Evolutionary conservation across 257 asterid species (phyloP).

Genomic region (Fraxinus anomala): DNA sequence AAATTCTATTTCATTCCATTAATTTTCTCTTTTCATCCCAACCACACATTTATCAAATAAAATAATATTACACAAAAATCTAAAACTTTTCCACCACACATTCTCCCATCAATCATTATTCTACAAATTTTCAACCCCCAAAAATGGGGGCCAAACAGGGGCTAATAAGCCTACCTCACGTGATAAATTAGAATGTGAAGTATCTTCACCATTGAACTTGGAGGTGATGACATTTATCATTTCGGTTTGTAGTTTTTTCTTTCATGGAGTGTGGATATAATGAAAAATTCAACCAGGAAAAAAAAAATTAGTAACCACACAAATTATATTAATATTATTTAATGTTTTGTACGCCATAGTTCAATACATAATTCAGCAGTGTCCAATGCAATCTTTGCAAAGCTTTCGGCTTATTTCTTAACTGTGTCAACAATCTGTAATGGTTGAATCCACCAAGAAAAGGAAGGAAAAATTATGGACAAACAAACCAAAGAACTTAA

Average conservation of each 20-base stretch:
- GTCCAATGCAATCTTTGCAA: conserved; percentile 17
- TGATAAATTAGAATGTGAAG: background rate
- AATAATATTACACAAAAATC: too few species aligned
- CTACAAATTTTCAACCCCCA: too few species aligned
- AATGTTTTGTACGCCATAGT: conserved; percentile 24
- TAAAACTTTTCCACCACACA: too few species aligned
- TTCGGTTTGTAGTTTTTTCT: background rate
- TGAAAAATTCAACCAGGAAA: conserved; percentile 2
- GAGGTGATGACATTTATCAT: background rate
- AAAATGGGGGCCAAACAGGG: too few species aligned
- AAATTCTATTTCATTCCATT: too few species aligned
- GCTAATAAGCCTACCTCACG: too few species aligned
- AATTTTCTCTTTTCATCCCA: too few species aligned
- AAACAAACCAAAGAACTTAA: conserved; percentile 27
- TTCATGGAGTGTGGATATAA: background rate
- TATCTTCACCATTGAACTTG: background rate
- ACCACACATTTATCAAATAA: too few species aligned
- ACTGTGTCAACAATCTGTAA: conserved; percentile 23
- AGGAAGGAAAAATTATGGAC: conserved; percentile 26
- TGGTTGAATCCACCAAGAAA: conserved; percentile 16
- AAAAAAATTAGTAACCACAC: background rate
- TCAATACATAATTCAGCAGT: conserved; percentile 8
- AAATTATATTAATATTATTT: conserved; percentile 26
- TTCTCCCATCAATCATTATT: too few species aligned
- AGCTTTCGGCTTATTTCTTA: conserved; percentile 39